phyloP scores from a whole-genome alignment of 805 yeast genomes.

The Lipomyces kockii region DNA sequence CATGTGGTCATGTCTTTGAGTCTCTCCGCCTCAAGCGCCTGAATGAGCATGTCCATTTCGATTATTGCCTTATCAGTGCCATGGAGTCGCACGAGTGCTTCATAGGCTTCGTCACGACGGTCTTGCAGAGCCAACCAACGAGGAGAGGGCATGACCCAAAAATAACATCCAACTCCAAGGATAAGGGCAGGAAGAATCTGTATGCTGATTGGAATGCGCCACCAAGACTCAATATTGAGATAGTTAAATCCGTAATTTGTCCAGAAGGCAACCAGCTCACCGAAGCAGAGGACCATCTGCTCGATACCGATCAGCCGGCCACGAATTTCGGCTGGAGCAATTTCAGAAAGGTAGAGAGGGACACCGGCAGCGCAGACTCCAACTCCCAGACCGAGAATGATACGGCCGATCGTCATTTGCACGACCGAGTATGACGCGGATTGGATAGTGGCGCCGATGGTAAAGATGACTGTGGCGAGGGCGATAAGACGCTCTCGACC shows the following conservation, averaged over 20 bases:
- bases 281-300: constrained; percentile 55
- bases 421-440: constrained; percentile 40
- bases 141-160: constrained; percentile 57
- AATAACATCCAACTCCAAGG: constrained; percentile 53
- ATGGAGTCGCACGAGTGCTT: constrained; percentile 3
- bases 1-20: not conserved
- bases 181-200: constrained; percentile 58
- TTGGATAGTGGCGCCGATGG: constrained; percentile 41
- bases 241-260: constrained; percentile 59
- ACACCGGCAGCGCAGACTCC: constrained; percentile 58
- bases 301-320: constrained; percentile 62
- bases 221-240: constrained; percentile 44
- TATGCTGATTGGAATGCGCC: constrained; percentile 68
- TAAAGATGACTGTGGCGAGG: constrained; percentile 8
- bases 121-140: constrained; percentile 67
- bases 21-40: not conserved
- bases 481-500: constrained; percentile 61
- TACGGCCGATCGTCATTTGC: constrained; percentile 46
- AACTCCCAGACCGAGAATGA: constrained; percentile 60
- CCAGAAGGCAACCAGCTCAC: constrained; percentile 56
- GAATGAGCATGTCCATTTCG: not conserved
- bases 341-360: constrained; percentile 65
- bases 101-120: constrained; percentile 56
- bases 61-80: constrained; percentile 2
- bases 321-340: constrained; percentile 75